Percentiles rank a stretch among this genome's conserved stretches.
Evolutionary conservation across 1,139 yeast genomes (phyloP).

Genomic region (Suzukiozyma palmioleophila): DNA sequence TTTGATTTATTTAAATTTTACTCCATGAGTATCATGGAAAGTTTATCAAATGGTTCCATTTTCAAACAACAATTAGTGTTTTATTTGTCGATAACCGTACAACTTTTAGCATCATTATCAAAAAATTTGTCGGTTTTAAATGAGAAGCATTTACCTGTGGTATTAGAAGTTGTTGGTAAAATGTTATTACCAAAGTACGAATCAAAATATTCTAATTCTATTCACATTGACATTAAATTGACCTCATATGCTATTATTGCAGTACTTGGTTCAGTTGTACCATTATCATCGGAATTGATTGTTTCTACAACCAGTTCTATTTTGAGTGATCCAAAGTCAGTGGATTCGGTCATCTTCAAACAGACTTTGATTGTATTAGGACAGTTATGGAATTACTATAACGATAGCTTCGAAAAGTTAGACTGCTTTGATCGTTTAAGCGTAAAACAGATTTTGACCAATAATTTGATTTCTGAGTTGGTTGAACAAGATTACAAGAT

Average conservation of each 20-base stretch:
- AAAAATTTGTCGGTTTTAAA: constrained; percentile 27
- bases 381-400: constrained; percentile 36
- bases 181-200: constrained; percentile 33
- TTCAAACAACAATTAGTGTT: constrained; percentile 74
- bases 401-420: constrained; percentile 12
- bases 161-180: constrained; percentile 56
- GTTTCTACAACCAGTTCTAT: constrained; percentile 71
- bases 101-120: constrained; percentile 40
- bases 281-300: constrained; percentile 59
- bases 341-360: constrained; percentile 16
- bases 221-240: constrained; percentile 63
- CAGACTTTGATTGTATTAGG: constrained; percentile 40
- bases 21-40: constrained; percentile 52
- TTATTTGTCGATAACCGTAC: constrained; percentile 71
- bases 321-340: constrained; percentile 18
- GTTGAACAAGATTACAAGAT: constrained; percentile 26
- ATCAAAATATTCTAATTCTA: constrained; percentile 21
- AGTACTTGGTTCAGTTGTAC: constrained; percentile 70
- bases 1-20: constrained; percentile 63
- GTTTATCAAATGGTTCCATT: constrained; percentile 50
- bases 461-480: constrained; percentile 10
- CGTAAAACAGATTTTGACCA: constrained; percentile 4
- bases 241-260: constrained; percentile 81
- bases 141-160: constrained; percentile 41
- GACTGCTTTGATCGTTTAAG: constrained; percentile 16